phyloP scores from a whole-genome alignment of 768 basidiomycete species.

The Dioszegia hungarica region DNA sequence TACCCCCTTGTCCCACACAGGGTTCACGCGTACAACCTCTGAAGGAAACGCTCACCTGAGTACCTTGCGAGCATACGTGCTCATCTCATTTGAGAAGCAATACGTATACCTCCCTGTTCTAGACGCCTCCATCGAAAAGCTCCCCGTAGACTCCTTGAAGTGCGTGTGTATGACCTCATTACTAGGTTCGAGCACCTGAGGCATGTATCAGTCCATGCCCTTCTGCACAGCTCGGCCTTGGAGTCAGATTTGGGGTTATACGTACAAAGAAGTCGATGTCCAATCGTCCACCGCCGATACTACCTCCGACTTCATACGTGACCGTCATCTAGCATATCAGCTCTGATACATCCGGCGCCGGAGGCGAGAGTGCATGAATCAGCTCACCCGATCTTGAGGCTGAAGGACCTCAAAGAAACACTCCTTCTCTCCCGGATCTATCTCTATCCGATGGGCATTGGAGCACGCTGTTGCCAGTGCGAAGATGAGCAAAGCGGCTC shows the following conservation, averaged over 20 bases:
- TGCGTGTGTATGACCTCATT: conserved; percentile 67
- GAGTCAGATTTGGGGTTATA: too few relatives aligned
- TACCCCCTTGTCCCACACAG: too few relatives aligned
- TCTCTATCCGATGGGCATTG: conserved; percentile 44
- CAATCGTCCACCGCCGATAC: conserved; percentile 68
- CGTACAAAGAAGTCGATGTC: conserved; percentile 96
- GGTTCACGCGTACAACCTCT: too few relatives aligned
- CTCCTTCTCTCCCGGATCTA: conserved; percentile 45
- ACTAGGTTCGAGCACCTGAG: conserved; percentile 79
- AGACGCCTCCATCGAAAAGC: conserved; percentile 77
- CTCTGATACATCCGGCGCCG: not conserved
- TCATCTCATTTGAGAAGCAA: conserved; percentile 99
- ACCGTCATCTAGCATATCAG: conserved; percentile 77
- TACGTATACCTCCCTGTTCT: conserved; percentile 85
- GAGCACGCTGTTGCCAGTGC: not conserved
- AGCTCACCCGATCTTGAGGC: conserved; percentile 45
- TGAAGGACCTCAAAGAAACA: conserved; percentile 48
- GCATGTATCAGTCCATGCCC: not conserved
- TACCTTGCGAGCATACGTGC: conserved; percentile 88
- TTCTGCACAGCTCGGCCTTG: too few relatives aligned
- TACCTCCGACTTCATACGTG: conserved; percentile 93
- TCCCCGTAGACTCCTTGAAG: conserved; percentile 81
- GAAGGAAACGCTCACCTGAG: conserved; percentile 81
- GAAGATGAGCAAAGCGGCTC: not conserved
- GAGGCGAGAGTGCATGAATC: too few relatives aligned